Percentiles rank a stretch among this genome's conserved stretches.
These are phyloP conservation scores for Coemansia sp. DNA, from an alignment of 192 early-diverging fungal species.

Conservation along the genomic window DNA sequence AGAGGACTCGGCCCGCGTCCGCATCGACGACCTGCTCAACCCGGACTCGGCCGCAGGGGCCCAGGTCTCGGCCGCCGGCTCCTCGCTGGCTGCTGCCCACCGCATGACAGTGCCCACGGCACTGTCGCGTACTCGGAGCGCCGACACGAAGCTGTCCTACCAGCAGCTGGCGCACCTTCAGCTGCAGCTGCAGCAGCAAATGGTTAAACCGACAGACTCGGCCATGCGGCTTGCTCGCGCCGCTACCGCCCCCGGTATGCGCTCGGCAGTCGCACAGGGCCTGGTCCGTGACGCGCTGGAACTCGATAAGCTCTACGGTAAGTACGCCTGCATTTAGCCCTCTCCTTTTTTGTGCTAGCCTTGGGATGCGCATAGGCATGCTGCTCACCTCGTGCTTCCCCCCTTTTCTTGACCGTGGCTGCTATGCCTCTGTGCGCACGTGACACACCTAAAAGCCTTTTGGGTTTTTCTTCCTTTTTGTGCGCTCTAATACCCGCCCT, in stretches of 20 bases:
- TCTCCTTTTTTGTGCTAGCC: too few relatives aligned
- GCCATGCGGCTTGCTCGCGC: constrained; percentile 27
- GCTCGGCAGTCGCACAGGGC: constrained; percentile 17
- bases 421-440: constrained; percentile 11
- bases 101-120: constrained; percentile 39
- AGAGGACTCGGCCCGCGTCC: constrained; percentile 16
- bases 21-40: constrained; percentile 52
- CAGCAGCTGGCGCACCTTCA: constrained; percentile 37
- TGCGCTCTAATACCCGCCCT: not conserved
- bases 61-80: constrained; percentile 6
- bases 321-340: constrained; percentile 15
- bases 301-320: constrained; percentile 54
- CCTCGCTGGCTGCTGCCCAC: constrained; percentile 31
- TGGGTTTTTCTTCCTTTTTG: not conserved
- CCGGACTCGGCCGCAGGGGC: constrained; percentile 34
- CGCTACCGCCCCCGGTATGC: constrained; percentile 33
- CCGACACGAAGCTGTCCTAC: constrained; percentile 40
- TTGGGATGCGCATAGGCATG: too few relatives aligned
- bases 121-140: constrained; percentile 36
- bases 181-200: constrained; percentile 30
- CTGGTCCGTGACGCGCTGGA: constrained; percentile 48
- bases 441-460: constrained; percentile 2
- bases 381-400: not conserved
- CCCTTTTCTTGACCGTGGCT: constrained; percentile 7
- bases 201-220: constrained; percentile 25